phyloP scores from a whole-genome alignment of 2,329 filamentous ascomycete species.

The Aspergillus sp. region DNA sequence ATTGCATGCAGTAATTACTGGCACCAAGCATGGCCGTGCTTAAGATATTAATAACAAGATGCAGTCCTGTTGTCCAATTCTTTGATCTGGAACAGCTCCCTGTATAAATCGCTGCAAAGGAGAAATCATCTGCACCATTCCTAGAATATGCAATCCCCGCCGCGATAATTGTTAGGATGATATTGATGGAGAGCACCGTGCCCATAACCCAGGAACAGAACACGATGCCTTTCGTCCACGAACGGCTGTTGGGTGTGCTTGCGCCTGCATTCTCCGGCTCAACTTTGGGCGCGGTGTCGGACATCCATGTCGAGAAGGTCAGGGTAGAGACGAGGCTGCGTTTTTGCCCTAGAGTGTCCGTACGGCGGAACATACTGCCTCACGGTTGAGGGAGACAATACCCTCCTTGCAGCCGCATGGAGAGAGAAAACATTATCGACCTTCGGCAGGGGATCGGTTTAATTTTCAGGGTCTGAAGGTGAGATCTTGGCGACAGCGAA shows the following conservation, averaged over 20 bases:
- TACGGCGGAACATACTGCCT: too few relatives aligned
- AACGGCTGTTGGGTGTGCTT: neutral
- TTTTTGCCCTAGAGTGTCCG: too few relatives aligned
- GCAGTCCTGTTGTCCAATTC: slow-evolving; percentile 29
- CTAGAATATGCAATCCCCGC: slow-evolving; percentile 3
- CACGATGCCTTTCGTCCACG: slow-evolving; percentile 11
- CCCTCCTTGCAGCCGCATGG: too few relatives aligned
- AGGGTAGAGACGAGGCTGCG: neutral
- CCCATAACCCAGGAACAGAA: slow-evolving; percentile 5
- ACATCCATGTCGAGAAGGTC: neutral
- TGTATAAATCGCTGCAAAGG: slow-evolving; percentile 9
- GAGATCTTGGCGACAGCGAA: too few relatives aligned
- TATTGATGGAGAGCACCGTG: slow-evolving; percentile 10
- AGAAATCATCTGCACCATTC: neutral
- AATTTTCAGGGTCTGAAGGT: too few relatives aligned
- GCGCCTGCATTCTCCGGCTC: neutral
- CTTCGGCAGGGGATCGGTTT: too few relatives aligned
- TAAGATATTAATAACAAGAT: slow-evolving; percentile 51
- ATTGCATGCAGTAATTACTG: slow-evolving; percentile 55
- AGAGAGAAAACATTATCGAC: too few relatives aligned
- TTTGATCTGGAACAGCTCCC: slow-evolving; percentile 11
- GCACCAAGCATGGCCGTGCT: slow-evolving; percentile 48
- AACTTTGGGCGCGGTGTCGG: neutral
- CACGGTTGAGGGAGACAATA: too few relatives aligned
- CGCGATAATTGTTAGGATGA: slow-evolving; percentile 13